These are phyloP conservation scores for Atractiella rhizophila DNA, from an alignment of 768 basidiomycete species.

Conservation along the genomic window DNA sequence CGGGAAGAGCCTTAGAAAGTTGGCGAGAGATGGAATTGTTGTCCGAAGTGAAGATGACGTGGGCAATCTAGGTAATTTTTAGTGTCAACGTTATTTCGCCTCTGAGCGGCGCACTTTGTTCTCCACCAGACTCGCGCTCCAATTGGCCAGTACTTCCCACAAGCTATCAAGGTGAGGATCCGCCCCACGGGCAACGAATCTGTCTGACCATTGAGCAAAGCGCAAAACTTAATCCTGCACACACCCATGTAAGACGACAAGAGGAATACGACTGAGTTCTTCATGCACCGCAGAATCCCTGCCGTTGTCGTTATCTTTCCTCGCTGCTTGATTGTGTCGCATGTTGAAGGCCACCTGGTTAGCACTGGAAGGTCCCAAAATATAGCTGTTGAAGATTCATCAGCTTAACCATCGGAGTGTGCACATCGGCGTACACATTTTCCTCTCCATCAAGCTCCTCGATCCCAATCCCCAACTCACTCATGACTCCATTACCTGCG, in stretches of 20 bases:
- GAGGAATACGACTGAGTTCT: constrained; percentile 48
- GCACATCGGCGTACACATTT: constrained; percentile 16
- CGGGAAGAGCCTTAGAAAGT: constrained; percentile 61
- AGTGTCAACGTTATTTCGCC: neutral
- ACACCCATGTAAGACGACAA: neutral
- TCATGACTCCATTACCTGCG: constrained; percentile 63
- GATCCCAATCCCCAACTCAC: constrained; percentile 59
- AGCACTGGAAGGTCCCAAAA: neutral
- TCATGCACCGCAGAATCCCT: constrained; percentile 24
- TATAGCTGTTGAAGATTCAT: neutral
- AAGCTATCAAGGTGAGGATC: constrained; percentile 23
- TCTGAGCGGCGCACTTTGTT: constrained; percentile 32
- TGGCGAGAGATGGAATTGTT: constrained; percentile 63
- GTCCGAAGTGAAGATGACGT: constrained; percentile 73
- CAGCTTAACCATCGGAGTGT: constrained; percentile 25
- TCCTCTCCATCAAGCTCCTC: constrained; percentile 26
- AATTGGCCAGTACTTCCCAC: constrained; percentile 47
- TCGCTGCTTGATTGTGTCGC: constrained; percentile 2
- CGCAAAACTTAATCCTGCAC: neutral
- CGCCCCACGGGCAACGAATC: constrained; percentile 13
- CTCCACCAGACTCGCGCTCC: constrained; percentile 60
- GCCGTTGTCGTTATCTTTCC: constrained; percentile 2
- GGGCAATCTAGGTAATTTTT: constrained; percentile 40
- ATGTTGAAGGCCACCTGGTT: neutral
- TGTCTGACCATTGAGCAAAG: neutral